Base-by-base conservation (phyloP, 2,329 filamentous ascomycete genomes). In the Xylaria sp. region DNA sequence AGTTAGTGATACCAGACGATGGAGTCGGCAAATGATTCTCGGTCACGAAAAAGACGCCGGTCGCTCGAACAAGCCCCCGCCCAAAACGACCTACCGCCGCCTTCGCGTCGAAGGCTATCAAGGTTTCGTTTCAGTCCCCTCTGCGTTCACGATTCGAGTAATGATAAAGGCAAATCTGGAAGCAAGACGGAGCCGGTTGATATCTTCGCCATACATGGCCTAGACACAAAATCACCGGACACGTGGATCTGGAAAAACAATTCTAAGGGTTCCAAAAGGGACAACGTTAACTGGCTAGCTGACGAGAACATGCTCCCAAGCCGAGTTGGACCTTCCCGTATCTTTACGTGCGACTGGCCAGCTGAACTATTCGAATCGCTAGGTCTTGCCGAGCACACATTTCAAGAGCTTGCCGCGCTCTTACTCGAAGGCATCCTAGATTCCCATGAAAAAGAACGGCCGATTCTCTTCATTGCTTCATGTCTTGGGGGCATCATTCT, bases 291-390 rank as follows among this genome's bases (percentile, higher is more conserved):
- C 30, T 63, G 60, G 51, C 60, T 63, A 17, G 30, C 17, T 2
- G 24, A 63, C 42, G 11, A 24, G 12, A 2, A 55, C 4, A 63
- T 63, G 60, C 39, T 63, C 8, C 60, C 60, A 6, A 24, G 5
- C 39, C 34, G 9, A 27, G 39, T 56, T 36, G 8, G 2, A 4
- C 27, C 19, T 24, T 53, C 36, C 7, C 60, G 50, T 34, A 56
- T 63, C 39, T 63, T 63, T 24, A 63, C 19, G 39, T 63, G 50
- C 27, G 60, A 63, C 51, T 63, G 60, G 60, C 60, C 60, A 12
- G 27, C 60, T 12, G 24, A 55, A 9, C 39, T 55, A 24, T 63
- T 63, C 14, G 60, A 55, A 19, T 14, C 45, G 19, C n/a, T 17
- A 3, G 42, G 27, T 4, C 34, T 14, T 24, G 30, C 3, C n/a